Conservation (phyloP, 805 yeast species). For the Ascoidea rubescens region DNA sequence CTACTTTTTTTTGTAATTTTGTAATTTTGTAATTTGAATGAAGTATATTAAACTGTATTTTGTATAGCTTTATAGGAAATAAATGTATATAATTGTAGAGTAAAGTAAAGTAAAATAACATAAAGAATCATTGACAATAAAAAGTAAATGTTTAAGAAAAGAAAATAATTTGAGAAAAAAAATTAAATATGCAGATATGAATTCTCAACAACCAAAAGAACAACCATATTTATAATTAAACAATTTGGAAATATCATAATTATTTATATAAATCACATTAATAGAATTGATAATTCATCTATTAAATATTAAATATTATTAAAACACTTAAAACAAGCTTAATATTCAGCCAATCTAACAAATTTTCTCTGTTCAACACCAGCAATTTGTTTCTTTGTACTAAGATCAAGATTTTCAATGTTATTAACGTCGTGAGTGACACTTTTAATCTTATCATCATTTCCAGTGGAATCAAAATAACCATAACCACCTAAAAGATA, state of each 20-base stretch:
- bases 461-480: conserved; percentile 59
- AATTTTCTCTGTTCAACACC: conserved; percentile 16
- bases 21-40: no score
- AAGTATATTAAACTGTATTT: neutral
- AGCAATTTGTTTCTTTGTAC: conserved; percentile 11
- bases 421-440: conserved; percentile 5
- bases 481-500: conserved; percentile 72
- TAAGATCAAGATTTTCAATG: conserved; percentile 13
- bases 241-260: no score
- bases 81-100: neutral
- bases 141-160: no score
- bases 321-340: neutral
- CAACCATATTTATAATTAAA: no score
- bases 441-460: conserved; percentile 43
- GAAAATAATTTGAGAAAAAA: no score
- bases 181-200: no score
- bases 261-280: no score
- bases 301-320: no score
- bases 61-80: neutral
- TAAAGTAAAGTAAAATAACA: neutral
- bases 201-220: no score
- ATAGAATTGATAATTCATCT: no score
- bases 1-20: no score
- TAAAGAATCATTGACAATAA: no score
- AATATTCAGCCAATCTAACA: conserved; percentile 17